phyloP scores from a whole-genome alignment of 257 asterid genomes.

The Solanum ossicruentum region DNA sequence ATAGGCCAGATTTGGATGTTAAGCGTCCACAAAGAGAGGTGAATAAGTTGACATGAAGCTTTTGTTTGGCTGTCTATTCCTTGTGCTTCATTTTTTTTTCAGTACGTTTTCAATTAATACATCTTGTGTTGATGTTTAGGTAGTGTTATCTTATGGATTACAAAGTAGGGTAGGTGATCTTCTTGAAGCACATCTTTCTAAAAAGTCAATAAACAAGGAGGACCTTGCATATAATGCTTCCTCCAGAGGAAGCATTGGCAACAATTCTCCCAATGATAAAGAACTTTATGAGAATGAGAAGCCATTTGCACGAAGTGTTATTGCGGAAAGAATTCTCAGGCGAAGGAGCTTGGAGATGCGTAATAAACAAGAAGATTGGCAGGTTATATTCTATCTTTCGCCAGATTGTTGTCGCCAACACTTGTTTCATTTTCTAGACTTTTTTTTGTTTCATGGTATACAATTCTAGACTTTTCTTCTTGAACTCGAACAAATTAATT shows the following conservation, averaged over 20 bases:
- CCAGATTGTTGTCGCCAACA: background rate
- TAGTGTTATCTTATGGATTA: constrained; percentile 46
- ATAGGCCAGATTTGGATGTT: constrained; percentile 82
- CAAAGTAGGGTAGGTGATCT: constrained; percentile 41
- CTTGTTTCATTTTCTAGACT: background rate
- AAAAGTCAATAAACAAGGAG: constrained; percentile 40
- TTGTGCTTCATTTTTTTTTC: background rate
- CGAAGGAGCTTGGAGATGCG: constrained; percentile 61
- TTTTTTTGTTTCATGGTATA: background rate
- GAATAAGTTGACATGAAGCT: constrained; percentile 2
- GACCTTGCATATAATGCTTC: constrained; percentile 14
- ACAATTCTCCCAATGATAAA: constrained; percentile 15
- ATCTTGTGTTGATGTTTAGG: constrained; percentile 25
- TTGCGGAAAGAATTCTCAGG: constrained; percentile 51
- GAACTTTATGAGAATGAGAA: constrained; percentile 33
- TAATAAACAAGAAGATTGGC: constrained; percentile 67
- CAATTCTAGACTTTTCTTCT: background rate
- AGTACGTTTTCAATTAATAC: background rate
- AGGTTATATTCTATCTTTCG: constrained; percentile 19
- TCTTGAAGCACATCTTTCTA: constrained; percentile 54
- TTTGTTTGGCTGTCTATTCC: background rate
- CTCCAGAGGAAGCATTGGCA: constrained; percentile 21
- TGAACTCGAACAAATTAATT: background rate
- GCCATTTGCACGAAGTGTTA: constrained; percentile 40
- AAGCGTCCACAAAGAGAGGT: constrained; percentile 98